Base-by-base conservation (phyloP, 768 basidiomycete species). In the Panellus pusillus region DNA sequence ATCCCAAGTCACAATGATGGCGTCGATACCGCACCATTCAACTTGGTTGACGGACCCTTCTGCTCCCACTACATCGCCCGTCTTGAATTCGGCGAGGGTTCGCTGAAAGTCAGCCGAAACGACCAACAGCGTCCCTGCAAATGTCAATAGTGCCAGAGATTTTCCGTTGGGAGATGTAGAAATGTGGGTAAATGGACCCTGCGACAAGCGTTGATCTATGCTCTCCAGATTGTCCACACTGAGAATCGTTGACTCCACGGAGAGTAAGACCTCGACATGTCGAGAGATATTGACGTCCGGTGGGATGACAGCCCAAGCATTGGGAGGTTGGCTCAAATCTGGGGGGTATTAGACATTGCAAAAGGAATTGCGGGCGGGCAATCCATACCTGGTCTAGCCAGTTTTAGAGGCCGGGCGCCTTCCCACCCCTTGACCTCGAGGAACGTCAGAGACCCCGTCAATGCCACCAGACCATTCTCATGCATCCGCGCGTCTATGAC, bases 21-120 rank as follows among this genome's bases (percentile, higher is more conserved):
- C 93, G 69, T 99, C 95, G 65, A 93, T 93, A 1, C 95, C 95
- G 67, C 94, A 98, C 97, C 97, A 99, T 64, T 89, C 89, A 0
- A 93, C 85, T 60, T 88, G 87, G 32, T 76, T 75, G 3, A 91
- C 78, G 4, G 75, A 68, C 2, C 85, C 87, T 17, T 83, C 77
- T 0, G 78, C 81, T 6, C 76, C 81, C 54, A 73, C 64, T 28
- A 81, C 78, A 24, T 72, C 75, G 8, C 68, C 75, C 2, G 89
- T 89, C 52, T 93, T 84, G 60, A 91, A 93, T 65, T 97, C 95
- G 4, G 92, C 90, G 61, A 96, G 79, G 63, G 80, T 90, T 38
- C 91, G 81, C 58, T 91, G 87, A 65, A 98, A 98, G 68, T 98
- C 93, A 12, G 86, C 81, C 12, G 95, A 96, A n/a, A 98, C 91